Percentiles rank a stretch among this genome's conserved stretches.
Evolutionary conservation across 805 yeast genomes (phyloP).

Genomic region (Yarrowia sp.): DNA sequence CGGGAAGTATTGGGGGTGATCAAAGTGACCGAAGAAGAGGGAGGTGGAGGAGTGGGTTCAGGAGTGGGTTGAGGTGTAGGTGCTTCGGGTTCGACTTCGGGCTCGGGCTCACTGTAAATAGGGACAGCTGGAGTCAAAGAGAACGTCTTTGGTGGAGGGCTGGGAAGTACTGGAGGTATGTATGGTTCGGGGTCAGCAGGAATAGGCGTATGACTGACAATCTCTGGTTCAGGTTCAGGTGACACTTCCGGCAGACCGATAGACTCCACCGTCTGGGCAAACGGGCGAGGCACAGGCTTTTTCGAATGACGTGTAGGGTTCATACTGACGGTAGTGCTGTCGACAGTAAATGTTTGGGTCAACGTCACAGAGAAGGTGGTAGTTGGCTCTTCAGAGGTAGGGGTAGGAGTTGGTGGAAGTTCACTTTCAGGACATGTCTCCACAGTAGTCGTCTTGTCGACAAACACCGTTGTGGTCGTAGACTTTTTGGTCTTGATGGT

Average conservation of each 20-base stretch:
- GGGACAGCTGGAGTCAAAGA: neutral
- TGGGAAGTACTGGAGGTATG: neutral
- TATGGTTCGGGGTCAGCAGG: neutral
- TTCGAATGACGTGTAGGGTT: neutral
- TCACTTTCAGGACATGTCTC: conserved; percentile 12
- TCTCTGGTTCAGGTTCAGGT: neutral
- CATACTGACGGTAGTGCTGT: neutral
- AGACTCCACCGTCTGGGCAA: neutral
- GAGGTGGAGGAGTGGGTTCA: neutral
- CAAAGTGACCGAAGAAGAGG: neutral
- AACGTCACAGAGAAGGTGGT: neutral
- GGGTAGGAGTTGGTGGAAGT: neutral
- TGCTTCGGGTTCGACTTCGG: neutral
- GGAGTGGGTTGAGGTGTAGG: neutral
- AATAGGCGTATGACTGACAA: neutral
- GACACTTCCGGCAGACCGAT: neutral
- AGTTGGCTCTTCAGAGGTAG: neutral
- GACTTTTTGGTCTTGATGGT: neutral
- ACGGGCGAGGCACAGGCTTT: neutral
- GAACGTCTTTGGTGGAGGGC: neutral
- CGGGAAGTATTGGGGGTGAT: conserved; percentile 1
- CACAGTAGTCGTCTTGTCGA: conserved; percentile 14
- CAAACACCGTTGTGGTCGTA: conserved; percentile 2
- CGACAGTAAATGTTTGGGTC: conserved; percentile 4
- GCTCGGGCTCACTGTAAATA: neutral